These are phyloP conservation scores for Salix caprea DNA, from an alignment of 345 rosid species.

Conservation along the genomic window DNA sequence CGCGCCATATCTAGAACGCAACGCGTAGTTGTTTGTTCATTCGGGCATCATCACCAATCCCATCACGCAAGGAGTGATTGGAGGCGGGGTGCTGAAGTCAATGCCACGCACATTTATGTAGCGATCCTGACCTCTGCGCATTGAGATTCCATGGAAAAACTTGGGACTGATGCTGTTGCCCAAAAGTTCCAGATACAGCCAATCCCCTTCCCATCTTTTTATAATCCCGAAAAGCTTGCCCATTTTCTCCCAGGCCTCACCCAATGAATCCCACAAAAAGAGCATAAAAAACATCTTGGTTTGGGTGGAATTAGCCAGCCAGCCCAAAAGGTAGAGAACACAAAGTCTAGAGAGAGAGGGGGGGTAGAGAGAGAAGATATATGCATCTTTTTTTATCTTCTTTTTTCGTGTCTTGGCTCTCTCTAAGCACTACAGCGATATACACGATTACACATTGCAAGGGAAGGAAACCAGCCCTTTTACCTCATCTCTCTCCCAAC, in stretches of 20 bases:
- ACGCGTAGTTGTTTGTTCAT: background rate
- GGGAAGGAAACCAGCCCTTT: slow-evolving; percentile 6
- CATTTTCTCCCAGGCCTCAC: slow-evolving; percentile 11
- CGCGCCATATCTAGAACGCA: background rate
- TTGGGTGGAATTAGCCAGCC: background rate
- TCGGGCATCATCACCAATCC: slow-evolving; percentile 28
- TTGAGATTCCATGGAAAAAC: slow-evolving; percentile 2
- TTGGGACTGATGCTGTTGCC: slow-evolving; percentile 23
- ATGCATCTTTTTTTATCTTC: background rate
- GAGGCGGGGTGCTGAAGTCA: slow-evolving; percentile 42
- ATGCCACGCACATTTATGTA: slow-evolving; percentile 8
- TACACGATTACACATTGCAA: slow-evolving; percentile 3
- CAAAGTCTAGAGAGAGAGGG: too few relatives aligned
- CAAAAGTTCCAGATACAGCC: slow-evolving; percentile 36
- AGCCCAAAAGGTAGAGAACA: background rate
- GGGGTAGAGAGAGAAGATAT: background rate
- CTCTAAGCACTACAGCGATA: slow-evolving; percentile 6
- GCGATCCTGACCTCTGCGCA: background rate
- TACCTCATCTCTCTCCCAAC: background rate
- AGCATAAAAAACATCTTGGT: background rate
- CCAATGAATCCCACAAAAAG: background rate
- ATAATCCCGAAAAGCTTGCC: slow-evolving; percentile 27
- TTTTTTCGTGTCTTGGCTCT: background rate
- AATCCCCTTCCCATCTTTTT: slow-evolving; percentile 22
- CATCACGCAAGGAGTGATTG: slow-evolving; percentile 17